Conservation (phyloP, 2,329 filamentous ascomycete genomes). For the Periglandula ipomoeae region DNA sequence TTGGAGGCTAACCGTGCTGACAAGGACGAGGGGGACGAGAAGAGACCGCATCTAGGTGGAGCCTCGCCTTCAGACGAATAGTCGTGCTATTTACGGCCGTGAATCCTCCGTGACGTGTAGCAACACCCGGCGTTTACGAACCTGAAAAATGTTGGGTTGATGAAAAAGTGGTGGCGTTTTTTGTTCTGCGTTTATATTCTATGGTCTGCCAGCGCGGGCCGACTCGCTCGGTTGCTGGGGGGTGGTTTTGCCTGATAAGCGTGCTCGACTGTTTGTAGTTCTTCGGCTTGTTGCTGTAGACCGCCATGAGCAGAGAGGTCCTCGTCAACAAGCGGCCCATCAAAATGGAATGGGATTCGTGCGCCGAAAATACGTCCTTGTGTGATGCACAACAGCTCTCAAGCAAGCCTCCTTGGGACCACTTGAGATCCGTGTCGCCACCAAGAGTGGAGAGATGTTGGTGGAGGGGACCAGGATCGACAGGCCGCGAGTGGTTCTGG, state of each 20-base stretch:
- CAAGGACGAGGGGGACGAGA: no score
- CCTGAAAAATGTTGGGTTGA: not conserved
- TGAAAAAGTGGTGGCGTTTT: not conserved
- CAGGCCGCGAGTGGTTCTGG: not conserved
- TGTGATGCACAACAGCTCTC: not conserved
- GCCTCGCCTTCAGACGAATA: not conserved
- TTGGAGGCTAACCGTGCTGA: not conserved
- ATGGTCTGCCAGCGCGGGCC: no score
- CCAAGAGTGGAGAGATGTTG: not conserved
- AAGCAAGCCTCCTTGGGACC: not conserved
- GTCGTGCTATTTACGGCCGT: not conserved
- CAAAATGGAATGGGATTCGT: no score
- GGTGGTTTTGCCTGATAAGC: no score
- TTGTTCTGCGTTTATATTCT: not conserved
- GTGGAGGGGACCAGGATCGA: slow-evolving; percentile 1
- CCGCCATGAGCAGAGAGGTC: no score
- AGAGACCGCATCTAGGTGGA: no score
- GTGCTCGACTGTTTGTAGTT: no score
- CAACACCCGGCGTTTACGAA: not conserved
- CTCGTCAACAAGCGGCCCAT: no score
- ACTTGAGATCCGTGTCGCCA: not conserved
- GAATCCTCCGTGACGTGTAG: not conserved
- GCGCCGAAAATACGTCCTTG: no score
- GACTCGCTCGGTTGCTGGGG: not conserved
- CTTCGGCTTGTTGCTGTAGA: no score